Conservation (phyloP, 2,329 filamentous ascomycete genomes). For the Ophiostoma piceae region DNA sequence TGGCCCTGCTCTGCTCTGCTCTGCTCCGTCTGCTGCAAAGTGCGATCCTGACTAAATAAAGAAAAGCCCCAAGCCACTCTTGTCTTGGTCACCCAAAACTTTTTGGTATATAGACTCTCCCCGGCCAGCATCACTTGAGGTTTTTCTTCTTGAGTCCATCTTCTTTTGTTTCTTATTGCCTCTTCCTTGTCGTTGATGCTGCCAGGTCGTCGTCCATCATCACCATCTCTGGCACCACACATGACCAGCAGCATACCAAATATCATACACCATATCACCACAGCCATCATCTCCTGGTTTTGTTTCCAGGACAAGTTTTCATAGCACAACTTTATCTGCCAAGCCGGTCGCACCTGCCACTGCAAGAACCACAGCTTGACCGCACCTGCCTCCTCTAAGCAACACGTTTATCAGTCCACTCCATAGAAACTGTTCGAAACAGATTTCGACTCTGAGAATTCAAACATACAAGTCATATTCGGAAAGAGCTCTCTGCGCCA, state of each 20-base stretch:
- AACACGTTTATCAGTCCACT: not conserved
- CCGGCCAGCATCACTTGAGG: not conserved
- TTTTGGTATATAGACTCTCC: slow-evolving; percentile 8
- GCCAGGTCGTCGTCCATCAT: not conserved
- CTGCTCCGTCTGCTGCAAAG: not conserved
- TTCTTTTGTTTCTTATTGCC: not conserved
- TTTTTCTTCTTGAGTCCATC: not conserved
- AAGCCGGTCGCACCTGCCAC: slow-evolving; percentile 11
- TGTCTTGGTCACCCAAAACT: slow-evolving; percentile 11
- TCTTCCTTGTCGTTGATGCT: not conserved
- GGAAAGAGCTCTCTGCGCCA: not conserved
- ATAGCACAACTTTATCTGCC: not conserved
- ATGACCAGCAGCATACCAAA: not conserved
- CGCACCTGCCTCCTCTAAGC: not conserved
- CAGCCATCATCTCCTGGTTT: not conserved
- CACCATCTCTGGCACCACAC: not conserved
- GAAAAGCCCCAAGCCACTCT: not conserved
- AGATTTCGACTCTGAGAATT: too few species aligned
- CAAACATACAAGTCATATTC: not conserved
- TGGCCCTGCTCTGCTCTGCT: not conserved
- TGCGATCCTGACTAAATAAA: not conserved
- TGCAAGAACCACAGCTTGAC: not conserved
- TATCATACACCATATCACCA: not conserved
- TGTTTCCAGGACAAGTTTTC: not conserved
- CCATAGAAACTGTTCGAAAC: too few species aligned